Conservation (phyloP, 345 rosid species). For the Lepidium africanum region DNA sequence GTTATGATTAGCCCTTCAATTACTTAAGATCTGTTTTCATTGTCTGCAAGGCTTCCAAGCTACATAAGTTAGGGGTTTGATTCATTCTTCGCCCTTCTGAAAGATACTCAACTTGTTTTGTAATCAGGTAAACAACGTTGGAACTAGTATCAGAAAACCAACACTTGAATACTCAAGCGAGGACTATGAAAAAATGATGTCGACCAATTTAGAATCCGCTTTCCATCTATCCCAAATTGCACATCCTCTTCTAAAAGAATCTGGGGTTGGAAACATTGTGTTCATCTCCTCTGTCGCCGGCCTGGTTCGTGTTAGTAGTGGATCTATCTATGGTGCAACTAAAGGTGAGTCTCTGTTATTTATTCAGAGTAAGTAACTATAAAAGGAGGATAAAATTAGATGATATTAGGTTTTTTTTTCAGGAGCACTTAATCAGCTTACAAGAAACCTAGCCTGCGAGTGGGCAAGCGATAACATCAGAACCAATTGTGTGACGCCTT, state of each 20-base stretch:
- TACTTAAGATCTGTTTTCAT: no score
- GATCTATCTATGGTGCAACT: slow-evolving; percentile 62
- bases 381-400: background rate
- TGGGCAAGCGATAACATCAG: slow-evolving; percentile 93
- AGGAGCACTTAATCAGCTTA: slow-evolving; percentile 80
- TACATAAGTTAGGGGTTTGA: background rate
- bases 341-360: slow-evolving; percentile 46
- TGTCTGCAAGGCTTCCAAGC: no score
- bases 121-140: slow-evolving; percentile 83
- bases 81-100: background rate
- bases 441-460: slow-evolving; percentile 81
- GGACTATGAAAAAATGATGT: slow-evolving; percentile 48
- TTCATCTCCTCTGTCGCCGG: slow-evolving; percentile 88
- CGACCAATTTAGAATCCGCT: slow-evolving; percentile 69
- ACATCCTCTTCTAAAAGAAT: slow-evolving; percentile 79
- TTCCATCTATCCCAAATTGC: slow-evolving; percentile 74
- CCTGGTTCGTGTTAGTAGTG: slow-evolving; percentile 33
- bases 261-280: slow-evolving; percentile 71
- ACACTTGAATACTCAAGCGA: slow-evolving; percentile 61
- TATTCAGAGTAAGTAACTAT: background rate
- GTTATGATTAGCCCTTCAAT: background rate
- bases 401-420: background rate
- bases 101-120: background rate
- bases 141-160: slow-evolving; percentile 77
- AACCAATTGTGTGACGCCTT: slow-evolving; percentile 70